Evolutionary conservation across 805 yeast species (phyloP), one percentile per base, ranked within the genome.

Genomic region (Kuraishia molischiana): DNA sequence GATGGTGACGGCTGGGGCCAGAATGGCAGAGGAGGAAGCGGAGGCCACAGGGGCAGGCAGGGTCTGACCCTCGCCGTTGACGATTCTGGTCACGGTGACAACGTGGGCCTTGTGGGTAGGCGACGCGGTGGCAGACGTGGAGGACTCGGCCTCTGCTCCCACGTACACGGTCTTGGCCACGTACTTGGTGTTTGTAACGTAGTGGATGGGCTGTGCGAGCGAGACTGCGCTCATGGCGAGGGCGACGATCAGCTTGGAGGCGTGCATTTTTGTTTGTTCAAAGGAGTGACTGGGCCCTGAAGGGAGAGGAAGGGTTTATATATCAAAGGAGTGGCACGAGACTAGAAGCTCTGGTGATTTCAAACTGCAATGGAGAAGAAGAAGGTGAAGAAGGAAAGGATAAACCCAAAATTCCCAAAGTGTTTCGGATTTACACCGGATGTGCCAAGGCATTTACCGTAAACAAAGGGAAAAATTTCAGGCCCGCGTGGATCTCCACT

Each of bases 1-100:
- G 18, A 53, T 17, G 17, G 56, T 37, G 34, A 51, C 41, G 38
- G 35, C 37, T 34, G 56, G 53, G 18, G 10, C n/a, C 11, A n/a
- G 5, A 15, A 15, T 17, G 10, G 38, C 5, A 10, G 48, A 39
- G 36, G 42, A 13, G 14, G 49, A 29, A 15, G 51, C 41, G 5
- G 51, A 29, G 22, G 50, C 20, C 3, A 47, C 36, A 24, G 50
- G 32, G 6, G 44, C 42, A 13, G 51, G 49, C 19, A 28, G 5
- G 13, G 17, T 8, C 31, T 28, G 31, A 9, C 31, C 17, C 17
- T 28, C 13, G 17, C 13, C 10, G 26, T 22, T 11, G 11, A 22
- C 26, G 11, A 22, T 11, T 11, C 26, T 22, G 8, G 26, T 22
- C 8, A 22, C 26, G 26, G 26, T 22, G 26, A 22, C 26, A 8